Base-by-base conservation (phyloP, 495 filamentous ascomycete species). In the Xylaria flabelliformis region DNA sequence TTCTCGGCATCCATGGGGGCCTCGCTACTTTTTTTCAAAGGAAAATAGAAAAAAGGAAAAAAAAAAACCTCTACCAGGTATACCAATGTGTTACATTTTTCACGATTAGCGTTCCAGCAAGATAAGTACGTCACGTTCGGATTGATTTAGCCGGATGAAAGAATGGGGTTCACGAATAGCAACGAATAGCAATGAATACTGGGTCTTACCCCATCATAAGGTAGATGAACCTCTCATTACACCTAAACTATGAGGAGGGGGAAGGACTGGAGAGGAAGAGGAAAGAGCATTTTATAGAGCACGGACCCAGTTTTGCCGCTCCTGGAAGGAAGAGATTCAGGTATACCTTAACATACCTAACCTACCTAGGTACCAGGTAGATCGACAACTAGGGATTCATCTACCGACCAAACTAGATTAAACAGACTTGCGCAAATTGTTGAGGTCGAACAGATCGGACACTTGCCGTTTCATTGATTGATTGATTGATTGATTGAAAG, bases 81-180 rank as follows among this genome's bases (percentile, higher is more conserved):
- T 42, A 42, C 41, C 41, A 42, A 13, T 13, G 48, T 19, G 8
- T 8, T 19, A 3, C n/a, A 1, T 4, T 26, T 56, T 56, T 21
- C 4, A 56, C 9, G 53, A 56, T 32, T 21, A 1, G 46, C 19
- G 26, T 0, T 3, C 53, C 3, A 56, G 4, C 8, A 2, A 13
- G 24, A 32, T 17, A 56, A 12, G 29, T 15, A 36, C n/a, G 32
- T 6, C 5, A 39, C 32, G 29, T 61, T 4, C 19, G 36, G 39
- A n/a, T 63, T 24, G n/a, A 63, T 41, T 63, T 41, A 63, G 21
- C 61, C 61, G 61, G 39, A 21, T 36, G 32, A 2, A n/a, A n/a
- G n/a, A n/a, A 62, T n/a, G n/a, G 17, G 42, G 44, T 29, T 10
- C 7, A 26, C 9, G n/a, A 0, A 2, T n/a, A 29, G 26, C 26